Evolutionary conservation across 345 rosid genomes (phyloP).

Genomic region (Kernera saxatilis): DNA sequence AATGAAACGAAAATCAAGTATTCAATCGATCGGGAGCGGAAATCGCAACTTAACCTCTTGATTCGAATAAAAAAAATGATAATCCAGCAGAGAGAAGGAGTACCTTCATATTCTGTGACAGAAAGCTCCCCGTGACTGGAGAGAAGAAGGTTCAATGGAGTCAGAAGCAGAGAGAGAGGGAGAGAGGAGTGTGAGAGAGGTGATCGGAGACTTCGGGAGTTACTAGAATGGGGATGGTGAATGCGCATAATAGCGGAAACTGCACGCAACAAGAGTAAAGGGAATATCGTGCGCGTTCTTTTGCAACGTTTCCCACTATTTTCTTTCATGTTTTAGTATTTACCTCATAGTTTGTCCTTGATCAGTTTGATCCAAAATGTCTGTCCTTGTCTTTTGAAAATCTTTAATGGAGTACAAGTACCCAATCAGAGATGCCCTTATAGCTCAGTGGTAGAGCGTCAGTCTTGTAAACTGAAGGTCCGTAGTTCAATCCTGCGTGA

Average conservation of each 20-base stretch:
- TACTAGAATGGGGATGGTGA: background rate
- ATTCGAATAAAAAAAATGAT: background rate
- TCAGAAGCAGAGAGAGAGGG: background rate
- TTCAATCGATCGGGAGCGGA: background rate
- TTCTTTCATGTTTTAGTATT: background rate
- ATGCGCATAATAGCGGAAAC: conserved; percentile 20
- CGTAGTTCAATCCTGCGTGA: conserved; percentile 70
- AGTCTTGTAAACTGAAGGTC: conserved; percentile 87
- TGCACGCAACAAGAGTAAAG: background rate
- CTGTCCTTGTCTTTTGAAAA: background rate
- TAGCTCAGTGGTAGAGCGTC: conserved; percentile 92
- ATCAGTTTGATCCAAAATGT: background rate
- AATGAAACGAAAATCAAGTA: background rate
- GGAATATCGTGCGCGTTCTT: conserved; percentile 8
- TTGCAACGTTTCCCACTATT: background rate
- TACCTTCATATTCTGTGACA: conserved; percentile 21
- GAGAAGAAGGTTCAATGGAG: background rate
- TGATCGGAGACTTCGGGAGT: background rate
- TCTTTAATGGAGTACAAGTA: background rate
- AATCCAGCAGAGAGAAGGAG: background rate
- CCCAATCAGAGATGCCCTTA: conserved; percentile 30
- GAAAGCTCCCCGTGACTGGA: background rate
- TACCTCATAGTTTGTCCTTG: background rate
- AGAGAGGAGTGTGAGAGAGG: background rate
- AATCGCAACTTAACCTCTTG: background rate